These are phyloP conservation scores for Calonectria pseudoreteaudii DNA, from an alignment of 2,329 filamentous ascomycete genomes.

Conservation along the genomic window DNA sequence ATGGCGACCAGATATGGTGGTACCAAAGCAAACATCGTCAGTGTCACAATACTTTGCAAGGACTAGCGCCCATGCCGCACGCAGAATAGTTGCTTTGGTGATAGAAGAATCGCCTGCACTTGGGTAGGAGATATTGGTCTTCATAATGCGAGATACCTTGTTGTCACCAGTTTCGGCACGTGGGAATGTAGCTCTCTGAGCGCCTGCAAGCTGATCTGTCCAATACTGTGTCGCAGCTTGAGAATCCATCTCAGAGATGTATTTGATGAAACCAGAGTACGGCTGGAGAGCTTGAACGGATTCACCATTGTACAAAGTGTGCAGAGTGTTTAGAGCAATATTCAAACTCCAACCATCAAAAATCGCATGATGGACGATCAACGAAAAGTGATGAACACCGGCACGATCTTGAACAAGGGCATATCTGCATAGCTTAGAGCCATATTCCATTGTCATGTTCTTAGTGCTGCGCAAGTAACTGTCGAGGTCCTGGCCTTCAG, in stretches of 20 bases:
- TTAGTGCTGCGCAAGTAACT: background rate
- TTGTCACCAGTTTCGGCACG: background rate
- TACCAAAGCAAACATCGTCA: slow-evolving; percentile 8
- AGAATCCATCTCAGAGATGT: background rate
- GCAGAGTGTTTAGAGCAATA: background rate
- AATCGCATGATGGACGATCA: background rate
- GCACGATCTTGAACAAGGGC: background rate
- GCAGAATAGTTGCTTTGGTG: background rate
- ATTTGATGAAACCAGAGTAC: background rate
- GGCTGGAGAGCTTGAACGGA: background rate
- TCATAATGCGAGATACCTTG: background rate
- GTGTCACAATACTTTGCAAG: background rate
- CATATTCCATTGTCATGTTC: background rate
- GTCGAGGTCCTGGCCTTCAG: background rate
- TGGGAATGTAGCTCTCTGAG: background rate
- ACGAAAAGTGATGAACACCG: background rate
- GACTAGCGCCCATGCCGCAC: slow-evolving; percentile 8
- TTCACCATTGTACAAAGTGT: background rate
- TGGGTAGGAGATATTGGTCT: background rate
- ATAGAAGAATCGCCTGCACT: background rate
- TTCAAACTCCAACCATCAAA: slow-evolving; percentile 7
- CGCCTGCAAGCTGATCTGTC: background rate
- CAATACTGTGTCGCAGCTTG: background rate
- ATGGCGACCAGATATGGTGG: slow-evolving; percentile 3
- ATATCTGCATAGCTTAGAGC: background rate